Conservation (phyloP, 2,329 filamentous ascomycete species). For the Colletotrichum plurivorum region DNA sequence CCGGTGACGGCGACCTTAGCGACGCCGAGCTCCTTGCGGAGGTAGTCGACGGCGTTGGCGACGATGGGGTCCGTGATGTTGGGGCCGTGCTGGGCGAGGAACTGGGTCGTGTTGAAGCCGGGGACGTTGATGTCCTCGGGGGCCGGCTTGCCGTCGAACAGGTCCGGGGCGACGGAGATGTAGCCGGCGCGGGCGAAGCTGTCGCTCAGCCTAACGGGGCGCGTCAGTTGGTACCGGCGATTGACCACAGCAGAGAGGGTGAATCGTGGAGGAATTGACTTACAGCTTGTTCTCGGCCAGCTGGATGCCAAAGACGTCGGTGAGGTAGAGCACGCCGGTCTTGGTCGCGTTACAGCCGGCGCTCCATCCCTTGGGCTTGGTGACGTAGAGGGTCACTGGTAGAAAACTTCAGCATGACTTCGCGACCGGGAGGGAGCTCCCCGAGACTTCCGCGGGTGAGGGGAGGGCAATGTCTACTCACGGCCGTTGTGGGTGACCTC, state of each 20-base stretch:
- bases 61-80: constrained; percentile 62
- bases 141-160: constrained; percentile 73
- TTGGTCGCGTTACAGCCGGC: constrained; percentile 6
- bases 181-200: constrained; percentile 77
- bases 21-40: constrained; percentile 63
- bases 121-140: constrained; percentile 52
- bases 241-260: no score
- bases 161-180: constrained; percentile 74
- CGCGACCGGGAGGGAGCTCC: background rate
- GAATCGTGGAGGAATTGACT: background rate
- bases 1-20: constrained; percentile 70
- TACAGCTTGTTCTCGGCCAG: constrained; percentile 43
- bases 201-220: constrained; percentile 66
- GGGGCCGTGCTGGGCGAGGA: constrained; percentile 56
- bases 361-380: constrained; percentile 30
- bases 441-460: background rate
- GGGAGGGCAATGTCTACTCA: constrained; percentile 3
- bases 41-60: constrained; percentile 59
- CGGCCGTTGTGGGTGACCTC: constrained; percentile 27
- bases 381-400: constrained; percentile 33
- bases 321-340: constrained; percentile 42
- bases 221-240: background rate
- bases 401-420: background rate
- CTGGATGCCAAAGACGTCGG: constrained; percentile 56
- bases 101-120: constrained; percentile 58